Conservation (phyloP, 2,329 filamentous ascomycete species). For the Simplicillium aogashimaense region DNA sequence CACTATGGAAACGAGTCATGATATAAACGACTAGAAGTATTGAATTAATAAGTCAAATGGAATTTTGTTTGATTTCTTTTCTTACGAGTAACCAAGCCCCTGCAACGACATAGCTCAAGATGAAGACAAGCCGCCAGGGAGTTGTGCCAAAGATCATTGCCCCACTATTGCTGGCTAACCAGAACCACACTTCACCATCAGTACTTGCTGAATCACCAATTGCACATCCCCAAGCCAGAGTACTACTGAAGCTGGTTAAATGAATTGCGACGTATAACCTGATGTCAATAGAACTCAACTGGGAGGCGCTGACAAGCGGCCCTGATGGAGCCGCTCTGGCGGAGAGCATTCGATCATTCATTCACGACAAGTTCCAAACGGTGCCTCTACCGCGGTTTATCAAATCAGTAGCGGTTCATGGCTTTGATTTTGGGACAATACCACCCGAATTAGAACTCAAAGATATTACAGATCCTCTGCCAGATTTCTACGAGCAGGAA, state of each 20-base stretch:
- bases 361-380: constrained; percentile 92
- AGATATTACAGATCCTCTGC: constrained; percentile 89
- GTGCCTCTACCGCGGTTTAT: constrained; percentile 91
- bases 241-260: not conserved
- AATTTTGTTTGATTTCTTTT: no score
- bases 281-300: constrained; percentile 98
- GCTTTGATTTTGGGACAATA: constrained; percentile 82
- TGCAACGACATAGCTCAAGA: no score
- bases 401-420: constrained; percentile 87
- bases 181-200: not conserved
- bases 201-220: not conserved
- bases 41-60: no score
- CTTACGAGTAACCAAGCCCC: no score
- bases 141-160: no score
- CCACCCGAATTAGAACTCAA: constrained; percentile 84
- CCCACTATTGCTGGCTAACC: no score
- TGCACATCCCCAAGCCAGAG: not conserved
- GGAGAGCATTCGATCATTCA: constrained; percentile 80
- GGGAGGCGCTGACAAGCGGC: constrained; percentile 84
- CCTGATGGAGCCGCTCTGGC: constrained; percentile 79
- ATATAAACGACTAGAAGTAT: no score
- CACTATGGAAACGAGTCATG: no score
- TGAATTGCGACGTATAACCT: constrained; percentile 2
- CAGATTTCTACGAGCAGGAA: constrained; percentile 90
- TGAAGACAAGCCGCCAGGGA: no score